Base-by-base conservation (phyloP, 2,329 filamentous ascomycete species). In the Helotiales sp. region DNA sequence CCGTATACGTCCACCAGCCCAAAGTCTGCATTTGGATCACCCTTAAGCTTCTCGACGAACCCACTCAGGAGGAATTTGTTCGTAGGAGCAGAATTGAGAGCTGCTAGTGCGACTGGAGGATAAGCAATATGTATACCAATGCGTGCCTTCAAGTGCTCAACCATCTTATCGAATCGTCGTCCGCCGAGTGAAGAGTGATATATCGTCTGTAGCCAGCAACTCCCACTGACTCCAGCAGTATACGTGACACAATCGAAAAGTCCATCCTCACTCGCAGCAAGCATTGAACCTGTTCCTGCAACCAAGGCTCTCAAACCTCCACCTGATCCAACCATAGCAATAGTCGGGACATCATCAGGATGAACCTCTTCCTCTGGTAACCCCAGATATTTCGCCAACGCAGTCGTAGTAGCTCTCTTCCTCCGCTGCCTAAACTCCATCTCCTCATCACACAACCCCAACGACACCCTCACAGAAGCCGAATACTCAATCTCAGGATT, bases 211-310 rank as follows among this genome's bases (percentile, higher is more conserved):
- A 98, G 80, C 95, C 95, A 99, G 73, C 95, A 98, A 63, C 90
- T 96, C 0, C 95, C 95, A 70, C 92, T 97, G 49, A 99, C 95
- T 1, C 95, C 95, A 5, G 93, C 91, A 0, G 92, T 96, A 69
- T 99, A 99, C 1, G 93, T 98, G 10, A 91, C 83, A 71, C 95
- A 98, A 73, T 97, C 93, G 71, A 96, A 96, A 0, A 99, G 78
- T 0, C 95, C 95, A 57, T 90, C 89, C 71, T 97, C 89, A 59
- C 91, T 85, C 0, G 91, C 83, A 2, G 92, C 93, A 9, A 95
- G 79, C 60, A 96, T 87, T 0, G 93, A 97, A 0, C 93, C 93
- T 0, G 92, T 87, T 3, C 93, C 93, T 1, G 95, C 93, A 17
- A 98, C 91, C 34, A 99, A 81, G 1, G 95, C 95, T 51, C 95